A percentile compares a stretch with the other conserved stretches of the same genome.
phyloP scores from a whole-genome alignment of 2,329 filamentous ascomycete genomes.

The Aspergillus glaucus region DNA sequence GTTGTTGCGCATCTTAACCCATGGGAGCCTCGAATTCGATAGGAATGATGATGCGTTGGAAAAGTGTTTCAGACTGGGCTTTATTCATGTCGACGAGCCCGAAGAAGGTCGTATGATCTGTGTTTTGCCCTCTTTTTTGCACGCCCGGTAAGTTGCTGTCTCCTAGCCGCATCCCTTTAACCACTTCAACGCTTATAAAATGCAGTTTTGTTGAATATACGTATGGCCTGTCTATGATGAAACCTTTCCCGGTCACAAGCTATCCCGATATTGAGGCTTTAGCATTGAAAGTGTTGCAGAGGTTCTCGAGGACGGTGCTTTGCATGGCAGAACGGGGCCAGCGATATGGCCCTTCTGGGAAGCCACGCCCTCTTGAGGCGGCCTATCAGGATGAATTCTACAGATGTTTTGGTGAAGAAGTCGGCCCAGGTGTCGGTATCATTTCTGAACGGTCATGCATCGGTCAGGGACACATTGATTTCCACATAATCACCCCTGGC shows the following conservation, averaged over 20 bases:
- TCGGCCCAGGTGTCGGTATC: not conserved
- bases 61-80: not conserved
- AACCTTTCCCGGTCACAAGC: not conserved
- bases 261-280: not conserved
- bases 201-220: not conserved
- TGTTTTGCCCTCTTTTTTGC: not conserved
- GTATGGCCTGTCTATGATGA: not conserved
- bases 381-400: slow-evolving; percentile 13
- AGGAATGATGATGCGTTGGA: not conserved
- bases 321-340: slow-evolving; percentile 1
- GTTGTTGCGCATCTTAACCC: not conserved
- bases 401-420: slow-evolving; percentile 1
- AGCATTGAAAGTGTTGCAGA: not conserved
- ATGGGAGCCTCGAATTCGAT: not conserved
- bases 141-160: not conserved
- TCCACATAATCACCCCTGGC: slow-evolving; percentile 5
- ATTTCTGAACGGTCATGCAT: slow-evolving; percentile 9
- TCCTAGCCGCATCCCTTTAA: not conserved
- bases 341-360: not conserved
- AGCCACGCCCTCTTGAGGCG: slow-evolving; percentile 5
- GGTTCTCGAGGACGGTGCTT: slow-evolving; percentile 1
- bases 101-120: not conserved
- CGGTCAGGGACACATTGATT: slow-evolving; percentile 10
- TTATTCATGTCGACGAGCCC: not conserved
- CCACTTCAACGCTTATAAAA: not conserved